phyloP scores from a whole-genome alignment of 2,329 filamentous ascomycete species.

The Ceratocystis harringtonii region DNA sequence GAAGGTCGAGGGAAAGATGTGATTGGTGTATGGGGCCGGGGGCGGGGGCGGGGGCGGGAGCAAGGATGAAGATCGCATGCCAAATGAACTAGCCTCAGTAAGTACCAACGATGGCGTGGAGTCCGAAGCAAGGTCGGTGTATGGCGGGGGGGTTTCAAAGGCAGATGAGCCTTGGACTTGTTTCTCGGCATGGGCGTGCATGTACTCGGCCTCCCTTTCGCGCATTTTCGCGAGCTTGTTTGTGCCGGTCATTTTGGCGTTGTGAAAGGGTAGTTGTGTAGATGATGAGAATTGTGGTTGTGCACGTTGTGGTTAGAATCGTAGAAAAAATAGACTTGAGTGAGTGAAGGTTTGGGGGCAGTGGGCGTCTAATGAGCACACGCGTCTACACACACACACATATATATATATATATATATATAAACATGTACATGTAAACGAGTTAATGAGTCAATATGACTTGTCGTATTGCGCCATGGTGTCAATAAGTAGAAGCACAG shows the following conservation, averaged over 20 bases:
- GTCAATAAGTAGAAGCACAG: too few relatives aligned
- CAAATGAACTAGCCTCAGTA: not conserved
- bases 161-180: not conserved
- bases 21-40: not conserved
- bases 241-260: not conserved
- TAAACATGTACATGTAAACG: too few relatives aligned
- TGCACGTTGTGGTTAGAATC: too few relatives aligned
- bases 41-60: not conserved
- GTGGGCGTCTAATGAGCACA: too few relatives aligned
- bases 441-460: too few relatives aligned
- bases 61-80: not conserved
- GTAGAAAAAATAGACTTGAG: too few relatives aligned
- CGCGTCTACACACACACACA: too few relatives aligned
- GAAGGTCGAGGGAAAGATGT: conserved; percentile 14
- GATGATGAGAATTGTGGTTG: too few relatives aligned
- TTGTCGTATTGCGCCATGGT: too few relatives aligned
- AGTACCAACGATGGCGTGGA: not conserved
- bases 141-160: not conserved
- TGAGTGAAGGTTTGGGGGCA: too few relatives aligned
- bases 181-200: conserved; percentile 3
- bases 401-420: too few relatives aligned
- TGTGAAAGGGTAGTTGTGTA: too few relatives aligned
- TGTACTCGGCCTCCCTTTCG: conserved; percentile 10
- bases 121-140: not conserved
- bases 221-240: conserved; percentile 2